Conservation (phyloP, 78 protist genomes). For the Dictyostelium discoideum region DNA sequence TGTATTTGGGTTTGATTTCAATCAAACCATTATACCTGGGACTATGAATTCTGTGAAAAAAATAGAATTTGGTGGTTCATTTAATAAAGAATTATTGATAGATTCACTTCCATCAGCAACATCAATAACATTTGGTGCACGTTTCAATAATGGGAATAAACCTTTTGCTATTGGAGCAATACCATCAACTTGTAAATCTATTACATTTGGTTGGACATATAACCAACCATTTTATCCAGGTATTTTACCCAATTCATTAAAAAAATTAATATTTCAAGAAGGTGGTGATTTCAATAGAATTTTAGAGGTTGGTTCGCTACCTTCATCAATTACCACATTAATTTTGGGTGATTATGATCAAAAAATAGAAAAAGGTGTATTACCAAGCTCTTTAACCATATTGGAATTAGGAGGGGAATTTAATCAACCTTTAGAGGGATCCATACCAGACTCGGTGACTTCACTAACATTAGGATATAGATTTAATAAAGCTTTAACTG, state of each 20-base stretch:
- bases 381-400: neutral
- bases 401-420: neutral
- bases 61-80: neutral
- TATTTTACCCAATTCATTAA: neutral
- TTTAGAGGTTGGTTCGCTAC: neutral
- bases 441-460: neutral
- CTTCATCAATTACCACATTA: neutral
- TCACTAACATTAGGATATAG: neutral
- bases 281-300: neutral
- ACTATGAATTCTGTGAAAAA: neutral
- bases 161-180: neutral
- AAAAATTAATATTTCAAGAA: neutral
- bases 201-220: neutral
- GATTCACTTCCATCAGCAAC: neutral
- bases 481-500: neutral
- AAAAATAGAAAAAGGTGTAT: neutral
- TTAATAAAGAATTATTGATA: neutral
- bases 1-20: neutral
- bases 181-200: neutral
- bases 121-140: neutral
- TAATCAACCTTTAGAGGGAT: constrained; percentile 12
- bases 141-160: neutral
- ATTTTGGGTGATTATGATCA: neutral
- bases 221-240: neutral
- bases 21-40: neutral